Conservation (phyloP, 1,139 yeast species). For the Kazachstania sp. region DNA sequence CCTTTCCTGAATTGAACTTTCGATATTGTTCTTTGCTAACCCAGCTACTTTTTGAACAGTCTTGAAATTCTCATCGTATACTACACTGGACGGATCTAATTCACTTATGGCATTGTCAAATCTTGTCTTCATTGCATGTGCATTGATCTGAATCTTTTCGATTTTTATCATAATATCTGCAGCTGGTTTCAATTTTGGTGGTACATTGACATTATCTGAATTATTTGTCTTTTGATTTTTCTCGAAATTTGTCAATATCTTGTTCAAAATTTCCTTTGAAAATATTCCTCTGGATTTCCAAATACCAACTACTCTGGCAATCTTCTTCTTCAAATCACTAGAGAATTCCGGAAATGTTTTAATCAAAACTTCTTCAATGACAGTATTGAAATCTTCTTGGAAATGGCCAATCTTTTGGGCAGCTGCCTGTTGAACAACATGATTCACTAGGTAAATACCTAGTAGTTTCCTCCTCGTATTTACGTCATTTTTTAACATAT, state of each 20-base stretch:
- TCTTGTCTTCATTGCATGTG: slow-evolving; percentile 20
- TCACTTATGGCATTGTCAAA: slow-evolving; percentile 26
- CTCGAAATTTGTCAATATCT: slow-evolving; percentile 37
- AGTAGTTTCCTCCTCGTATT: slow-evolving; percentile 46
- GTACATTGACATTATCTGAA: slow-evolving; percentile 7
- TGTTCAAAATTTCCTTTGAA: slow-evolving; percentile 35
- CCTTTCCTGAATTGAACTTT: slow-evolving; percentile 17
- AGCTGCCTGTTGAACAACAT: slow-evolving; percentile 74
- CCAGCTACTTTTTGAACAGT: slow-evolving; percentile 24
- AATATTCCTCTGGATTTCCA: slow-evolving; percentile 71
- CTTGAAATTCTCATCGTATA: slow-evolving; percentile 24
- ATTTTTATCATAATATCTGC: slow-evolving; percentile 14
- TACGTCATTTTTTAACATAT: slow-evolving; percentile 22
- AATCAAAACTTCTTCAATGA: slow-evolving; percentile 34
- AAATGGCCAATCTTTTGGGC: slow-evolving; percentile 58
- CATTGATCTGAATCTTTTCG: slow-evolving; percentile 15
- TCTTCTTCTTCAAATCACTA: slow-evolving; percentile 41
- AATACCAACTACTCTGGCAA: slow-evolving; percentile 60
- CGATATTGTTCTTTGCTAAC: slow-evolving; percentile 20
- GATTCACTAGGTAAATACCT: slow-evolving; percentile 69
- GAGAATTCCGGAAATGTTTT: slow-evolving; percentile 23
- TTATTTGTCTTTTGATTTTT: slow-evolving; percentile 2
- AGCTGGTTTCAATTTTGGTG: slow-evolving; percentile 15
- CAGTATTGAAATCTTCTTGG: slow-evolving; percentile 48
- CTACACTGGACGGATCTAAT: slow-evolving; percentile 24